These are phyloP conservation scores for Phytophthora litchii DNA, from an alignment of 352 stramenopile species.

Conservation along the genomic window DNA sequence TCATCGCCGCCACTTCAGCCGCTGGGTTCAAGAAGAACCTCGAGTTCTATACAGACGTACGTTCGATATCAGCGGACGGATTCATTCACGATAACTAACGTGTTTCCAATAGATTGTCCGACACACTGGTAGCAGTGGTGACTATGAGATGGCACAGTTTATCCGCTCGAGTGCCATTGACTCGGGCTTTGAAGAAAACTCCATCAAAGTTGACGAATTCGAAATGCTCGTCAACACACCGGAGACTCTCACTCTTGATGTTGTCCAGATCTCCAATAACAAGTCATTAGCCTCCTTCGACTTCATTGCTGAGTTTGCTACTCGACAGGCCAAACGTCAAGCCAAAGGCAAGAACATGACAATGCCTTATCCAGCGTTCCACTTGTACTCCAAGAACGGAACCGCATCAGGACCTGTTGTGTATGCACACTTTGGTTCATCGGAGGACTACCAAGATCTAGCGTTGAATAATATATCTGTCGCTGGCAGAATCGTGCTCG, in stretches of 20 bases:
- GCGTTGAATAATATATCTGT: slow-evolving; percentile 56
- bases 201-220: slow-evolving; percentile 85
- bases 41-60: slow-evolving; percentile 75
- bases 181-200: slow-evolving; percentile 76
- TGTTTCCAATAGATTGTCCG: slow-evolving; percentile 41
- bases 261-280: slow-evolving; percentile 34
- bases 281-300: slow-evolving; percentile 28
- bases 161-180: slow-evolving; percentile 74
- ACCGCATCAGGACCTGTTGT: slow-evolving; percentile 60
- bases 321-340: slow-evolving; percentile 30
- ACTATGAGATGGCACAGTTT: slow-evolving; percentile 80
- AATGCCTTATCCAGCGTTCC: slow-evolving; percentile 60
- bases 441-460: slow-evolving; percentile 70
- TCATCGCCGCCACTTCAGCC: slow-evolving; percentile 74
- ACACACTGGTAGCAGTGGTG: slow-evolving; percentile 65
- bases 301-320: slow-evolving; percentile 33
- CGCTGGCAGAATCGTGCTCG: slow-evolving; percentile 54
- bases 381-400: slow-evolving; percentile 86
- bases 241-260: slow-evolving; percentile 57
- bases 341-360: slow-evolving; percentile 37
- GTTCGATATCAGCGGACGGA: not conserved
- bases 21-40: slow-evolving; percentile 70
- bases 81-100: slow-evolving; percentile 1
- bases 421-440: slow-evolving; percentile 78
- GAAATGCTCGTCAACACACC: slow-evolving; percentile 82